Evolutionary conservation across 2,329 filamentous ascomycete genomes (phyloP).

Genomic region (Ascocoryne sarcoides): DNA sequence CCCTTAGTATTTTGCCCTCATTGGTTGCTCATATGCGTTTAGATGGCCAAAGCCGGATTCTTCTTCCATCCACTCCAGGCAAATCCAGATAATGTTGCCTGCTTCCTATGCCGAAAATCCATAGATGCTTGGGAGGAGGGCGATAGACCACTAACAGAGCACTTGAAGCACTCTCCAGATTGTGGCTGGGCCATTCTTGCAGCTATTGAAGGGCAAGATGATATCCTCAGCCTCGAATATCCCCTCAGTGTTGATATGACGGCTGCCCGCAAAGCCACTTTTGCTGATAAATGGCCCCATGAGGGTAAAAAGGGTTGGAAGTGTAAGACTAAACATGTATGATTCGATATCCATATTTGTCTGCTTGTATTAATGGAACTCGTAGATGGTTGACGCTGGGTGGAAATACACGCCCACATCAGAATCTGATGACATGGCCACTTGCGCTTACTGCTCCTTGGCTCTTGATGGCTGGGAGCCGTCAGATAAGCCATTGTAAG

Average conservation of each 20-base stretch:
- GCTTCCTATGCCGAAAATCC: slow-evolving; percentile 76
- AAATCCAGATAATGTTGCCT: slow-evolving; percentile 79
- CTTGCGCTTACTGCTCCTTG: slow-evolving; percentile 82
- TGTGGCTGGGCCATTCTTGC: slow-evolving; percentile 82
- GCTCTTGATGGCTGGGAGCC: slow-evolving; percentile 93
- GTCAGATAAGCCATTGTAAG: slow-evolving; percentile 78
- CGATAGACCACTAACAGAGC: slow-evolving; percentile 77
- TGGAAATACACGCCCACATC: slow-evolving; percentile 87
- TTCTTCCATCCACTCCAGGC: slow-evolving; percentile 70
- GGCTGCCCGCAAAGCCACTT: slow-evolving; percentile 73
- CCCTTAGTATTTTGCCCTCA: background rate
- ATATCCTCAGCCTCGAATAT: slow-evolving; percentile 60
- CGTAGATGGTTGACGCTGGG: slow-evolving; percentile 75
- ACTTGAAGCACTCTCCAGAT: slow-evolving; percentile 69
- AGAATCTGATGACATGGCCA: slow-evolving; percentile 81
- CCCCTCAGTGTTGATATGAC: slow-evolving; percentile 64
- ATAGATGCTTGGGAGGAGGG: slow-evolving; percentile 88
- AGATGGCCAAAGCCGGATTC: slow-evolving; percentile 89
- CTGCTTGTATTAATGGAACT: slow-evolving; percentile 20
- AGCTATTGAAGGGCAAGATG: slow-evolving; percentile 51
- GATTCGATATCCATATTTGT: slow-evolving; percentile 11
- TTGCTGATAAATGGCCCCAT: slow-evolving; percentile 79
- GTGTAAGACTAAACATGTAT: slow-evolving; percentile 79
- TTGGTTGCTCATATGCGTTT: slow-evolving; percentile 13
- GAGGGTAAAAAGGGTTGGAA: slow-evolving; percentile 82